Base-by-base conservation (phyloP, 805 yeast genomes). In the Clavispora santaluciae region DNA sequence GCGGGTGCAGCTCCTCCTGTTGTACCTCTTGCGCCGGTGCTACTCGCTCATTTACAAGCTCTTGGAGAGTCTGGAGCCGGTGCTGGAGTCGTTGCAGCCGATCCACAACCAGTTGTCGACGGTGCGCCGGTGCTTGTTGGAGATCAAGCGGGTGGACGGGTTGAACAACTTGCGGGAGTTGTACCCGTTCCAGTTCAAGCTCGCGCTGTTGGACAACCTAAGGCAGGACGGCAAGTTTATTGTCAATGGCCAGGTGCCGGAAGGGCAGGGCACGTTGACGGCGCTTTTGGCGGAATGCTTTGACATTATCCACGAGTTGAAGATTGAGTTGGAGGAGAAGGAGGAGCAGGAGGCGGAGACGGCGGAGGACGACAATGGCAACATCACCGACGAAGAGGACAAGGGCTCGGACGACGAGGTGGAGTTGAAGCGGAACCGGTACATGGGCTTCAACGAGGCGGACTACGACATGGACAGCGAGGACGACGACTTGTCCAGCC, bases 261-360 rank as follows among this genome's bases (percentile, higher is more conserved):
- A 93, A 60, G 99, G 99, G 10, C 99, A 93, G 64, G 99, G 97
- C 5, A 80, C 95, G n/a, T 70, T 93, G 48, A 89, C 81, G 60
- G 95, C 95, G 1, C 66, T 91, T 42, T 69, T 91, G 38, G 93
- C 95, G 3, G 97, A 90, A 59, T 91, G 98, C 61, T 93, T 88
- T 60, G 99, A 93, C 61, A 83, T 91, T 43, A 73, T 86, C 35
- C 93, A 91, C 57, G 99, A 93, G 66, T 71, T 93, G 60, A 85
- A 88, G 57, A 81, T 86, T 25, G 95, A 89, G 57, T 76, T 85
- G 39, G 89, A 85, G 53, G 90, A 83, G 46, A 70, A 70, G 45
- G 79, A 75, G 44, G 66, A 59, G 24, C 45, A 43, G 22, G 54
- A 45, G 11, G 57, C 50, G 22, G 36, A 23, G 16, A 46, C 30